Evolutionary conservation across 1,139 yeast genomes (phyloP).

Genomic region (Zhuliangozyma blackwelliae): DNA sequence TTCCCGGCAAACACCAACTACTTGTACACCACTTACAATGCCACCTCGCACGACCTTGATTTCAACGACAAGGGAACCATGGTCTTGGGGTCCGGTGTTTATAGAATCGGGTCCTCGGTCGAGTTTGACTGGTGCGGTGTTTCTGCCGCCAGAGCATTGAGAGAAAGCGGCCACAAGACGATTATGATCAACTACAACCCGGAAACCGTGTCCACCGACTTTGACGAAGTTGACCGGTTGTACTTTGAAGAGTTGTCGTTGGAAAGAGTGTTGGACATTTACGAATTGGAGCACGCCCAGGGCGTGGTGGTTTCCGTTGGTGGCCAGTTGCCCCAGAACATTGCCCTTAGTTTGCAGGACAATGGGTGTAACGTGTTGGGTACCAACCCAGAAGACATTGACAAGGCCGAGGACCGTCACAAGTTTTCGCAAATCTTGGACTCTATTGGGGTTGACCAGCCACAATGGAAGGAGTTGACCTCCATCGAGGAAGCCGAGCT

Average conservation of each 20-base stretch:
- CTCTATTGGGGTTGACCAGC: conserved; percentile 95
- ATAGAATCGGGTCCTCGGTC: conserved; percentile 91
- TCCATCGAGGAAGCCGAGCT: conserved; percentile 90
- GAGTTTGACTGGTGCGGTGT: conserved; percentile 98
- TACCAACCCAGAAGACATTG: conserved; percentile 98
- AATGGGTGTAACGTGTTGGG: conserved; percentile 95
- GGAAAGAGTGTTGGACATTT: conserved; percentile 93
- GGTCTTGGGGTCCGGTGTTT: conserved; percentile 92
- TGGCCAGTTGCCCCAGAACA: conserved; percentile 97
- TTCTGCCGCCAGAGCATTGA: conserved; percentile 88
- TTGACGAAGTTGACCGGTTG: conserved; percentile 96
- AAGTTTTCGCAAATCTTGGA: conserved; percentile 98
- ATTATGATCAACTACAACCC: conserved; percentile 98
- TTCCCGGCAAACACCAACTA: conserved; percentile 97
- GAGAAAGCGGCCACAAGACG: conserved; percentile 84
- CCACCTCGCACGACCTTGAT: conserved; percentile 78
- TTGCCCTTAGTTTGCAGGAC: conserved; percentile 89
- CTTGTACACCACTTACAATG: conserved; percentile 92
- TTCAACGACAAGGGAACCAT: conserved; percentile 86
- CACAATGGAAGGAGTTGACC: conserved; percentile 98
- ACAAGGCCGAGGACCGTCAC: conserved; percentile 87
- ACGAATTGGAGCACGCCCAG: conserved; percentile 83
- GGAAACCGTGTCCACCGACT: conserved; percentile 96
- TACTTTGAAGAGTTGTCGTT: conserved; percentile 94
- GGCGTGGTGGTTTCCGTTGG: conserved; percentile 99